Evolutionary conservation across 768 basidiomycete species (phyloP).

Genomic region (Mycena maculata): DNA sequence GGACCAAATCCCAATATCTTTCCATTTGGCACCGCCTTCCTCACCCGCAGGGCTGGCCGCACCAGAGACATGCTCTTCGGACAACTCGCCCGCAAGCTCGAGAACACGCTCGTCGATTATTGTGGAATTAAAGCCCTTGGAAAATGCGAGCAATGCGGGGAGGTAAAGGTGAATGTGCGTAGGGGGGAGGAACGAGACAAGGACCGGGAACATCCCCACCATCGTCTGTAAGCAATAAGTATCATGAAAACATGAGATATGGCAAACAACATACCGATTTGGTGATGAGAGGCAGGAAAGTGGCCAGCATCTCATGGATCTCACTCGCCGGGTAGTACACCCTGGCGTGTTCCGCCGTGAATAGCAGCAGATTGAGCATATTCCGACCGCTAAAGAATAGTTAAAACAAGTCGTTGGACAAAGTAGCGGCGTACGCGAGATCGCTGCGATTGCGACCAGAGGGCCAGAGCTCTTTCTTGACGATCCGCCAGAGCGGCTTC

Average conservation of each 20-base stretch:
- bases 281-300: conserved; percentile 78
- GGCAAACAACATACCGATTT: conserved; percentile 66
- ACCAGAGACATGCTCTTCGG: conserved; percentile 78
- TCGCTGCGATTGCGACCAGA: conserved; percentile 67
- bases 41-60: conserved; percentile 61
- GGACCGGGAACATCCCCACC: conserved; percentile 77
- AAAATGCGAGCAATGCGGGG: conserved; percentile 77
- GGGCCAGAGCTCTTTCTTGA: conserved; percentile 82
- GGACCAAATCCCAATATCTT: conserved; percentile 91
- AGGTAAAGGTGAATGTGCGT: conserved; percentile 74
- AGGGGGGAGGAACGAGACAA: conserved; percentile 83
- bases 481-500: conserved; percentile 78
- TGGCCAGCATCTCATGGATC: conserved; percentile 76
- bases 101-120: conserved; percentile 80
- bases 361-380: conserved; percentile 76
- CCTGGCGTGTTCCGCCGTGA: conserved; percentile 77
- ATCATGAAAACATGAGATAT: not conserved
- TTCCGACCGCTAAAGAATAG: conserved; percentile 59
- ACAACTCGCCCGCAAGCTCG: conserved; percentile 74
- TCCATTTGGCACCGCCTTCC: conserved; percentile 72
- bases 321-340: conserved; percentile 75
- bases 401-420: conserved; percentile 11
- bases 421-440: conserved; percentile 57
- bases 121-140: conserved; percentile 84
- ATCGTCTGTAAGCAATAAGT: conserved; percentile 58